Evolutionary conservation across 176 grass and related monocot genomes (phyloP).

Genomic region (Ananas comosus): DNA sequence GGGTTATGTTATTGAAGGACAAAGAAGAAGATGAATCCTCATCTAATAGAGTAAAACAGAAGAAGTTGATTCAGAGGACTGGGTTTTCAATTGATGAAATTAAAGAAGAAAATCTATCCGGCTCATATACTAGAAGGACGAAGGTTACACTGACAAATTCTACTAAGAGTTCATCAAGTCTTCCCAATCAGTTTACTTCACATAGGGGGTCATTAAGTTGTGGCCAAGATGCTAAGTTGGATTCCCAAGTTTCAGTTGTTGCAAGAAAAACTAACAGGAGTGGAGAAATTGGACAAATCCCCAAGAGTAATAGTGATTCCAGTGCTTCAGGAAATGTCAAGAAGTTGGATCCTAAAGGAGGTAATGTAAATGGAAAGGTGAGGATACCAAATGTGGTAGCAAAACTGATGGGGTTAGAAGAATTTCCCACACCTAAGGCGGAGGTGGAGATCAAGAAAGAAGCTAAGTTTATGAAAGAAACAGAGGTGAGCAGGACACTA

Average conservation of each 20-base stretch:
- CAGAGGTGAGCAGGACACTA: slow-evolving; percentile 20
- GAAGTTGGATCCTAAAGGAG: slow-evolving; percentile 11
- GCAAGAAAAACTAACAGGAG: not conserved
- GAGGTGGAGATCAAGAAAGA: slow-evolving; percentile 20
- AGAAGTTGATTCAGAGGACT: not conserved
- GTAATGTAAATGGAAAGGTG: slow-evolving; percentile 36
- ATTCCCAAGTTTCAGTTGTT: slow-evolving; percentile 3
- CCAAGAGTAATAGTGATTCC: not conserved
- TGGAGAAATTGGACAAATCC: not conserved
- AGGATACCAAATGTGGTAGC: slow-evolving; percentile 73
- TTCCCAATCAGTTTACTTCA: slow-evolving; percentile 37
- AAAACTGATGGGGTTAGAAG: slow-evolving; percentile 90
- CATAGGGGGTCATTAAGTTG: slow-evolving; percentile 27
- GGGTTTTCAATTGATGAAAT: slow-evolving; percentile 9
- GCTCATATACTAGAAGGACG: slow-evolving; percentile 8
- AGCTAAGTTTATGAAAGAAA: slow-evolving; percentile 43
- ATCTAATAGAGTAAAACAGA: slow-evolving; percentile 11
- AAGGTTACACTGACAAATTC: slow-evolving; percentile 12
- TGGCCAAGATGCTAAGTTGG: slow-evolving; percentile 14
- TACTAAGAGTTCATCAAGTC: slow-evolving; percentile 13
- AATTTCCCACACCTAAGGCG: slow-evolving; percentile 40
- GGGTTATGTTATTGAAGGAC: slow-evolving; percentile 56
- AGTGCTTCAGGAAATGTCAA: slow-evolving; percentile 11
- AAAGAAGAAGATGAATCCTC: slow-evolving; percentile 40
- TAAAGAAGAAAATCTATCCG: slow-evolving; percentile 17